Percentiles rank a stretch among this genome's conserved stretches.
phyloP scores from a whole-genome alignment of 441 rosid genomes.

The Aleurites moluccanus region DNA sequence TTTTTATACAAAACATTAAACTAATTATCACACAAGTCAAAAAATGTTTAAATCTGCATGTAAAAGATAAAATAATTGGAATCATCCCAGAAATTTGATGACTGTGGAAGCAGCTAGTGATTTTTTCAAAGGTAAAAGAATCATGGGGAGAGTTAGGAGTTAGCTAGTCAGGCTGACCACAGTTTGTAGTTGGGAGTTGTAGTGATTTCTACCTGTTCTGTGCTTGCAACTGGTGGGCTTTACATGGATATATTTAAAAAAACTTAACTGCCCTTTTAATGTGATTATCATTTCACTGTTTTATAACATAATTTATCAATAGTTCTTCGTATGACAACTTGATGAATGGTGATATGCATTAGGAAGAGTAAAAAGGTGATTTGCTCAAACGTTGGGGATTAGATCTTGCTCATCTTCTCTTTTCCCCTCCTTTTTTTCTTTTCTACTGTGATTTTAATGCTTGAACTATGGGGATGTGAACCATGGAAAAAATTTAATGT shows the following conservation, averaged over 20 bases:
- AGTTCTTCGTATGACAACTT: no score
- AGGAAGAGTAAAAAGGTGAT: background rate
- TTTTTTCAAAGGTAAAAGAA: background rate
- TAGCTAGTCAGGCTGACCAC: background rate
- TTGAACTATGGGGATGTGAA: background rate
- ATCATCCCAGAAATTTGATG: background rate
- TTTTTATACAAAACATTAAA: background rate
- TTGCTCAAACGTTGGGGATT: background rate
- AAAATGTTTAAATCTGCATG: background rate
- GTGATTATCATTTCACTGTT: background rate
- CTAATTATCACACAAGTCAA: background rate
- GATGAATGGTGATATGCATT: background rate
- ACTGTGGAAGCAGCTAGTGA: constrained; percentile 1
- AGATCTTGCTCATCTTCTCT: background rate
- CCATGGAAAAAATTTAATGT: background rate
- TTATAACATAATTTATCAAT: no score
- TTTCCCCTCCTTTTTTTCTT: background rate
- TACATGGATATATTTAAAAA: background rate
- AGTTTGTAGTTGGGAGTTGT: background rate
- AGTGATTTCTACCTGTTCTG: background rate
- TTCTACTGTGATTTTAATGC: background rate
- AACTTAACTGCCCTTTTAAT: background rate
- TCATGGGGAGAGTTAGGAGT: background rate
- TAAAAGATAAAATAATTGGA: background rate
- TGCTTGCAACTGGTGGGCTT: background rate